Conservation (phyloP, 331 rosid species). For the Malus hybrid region DNA sequence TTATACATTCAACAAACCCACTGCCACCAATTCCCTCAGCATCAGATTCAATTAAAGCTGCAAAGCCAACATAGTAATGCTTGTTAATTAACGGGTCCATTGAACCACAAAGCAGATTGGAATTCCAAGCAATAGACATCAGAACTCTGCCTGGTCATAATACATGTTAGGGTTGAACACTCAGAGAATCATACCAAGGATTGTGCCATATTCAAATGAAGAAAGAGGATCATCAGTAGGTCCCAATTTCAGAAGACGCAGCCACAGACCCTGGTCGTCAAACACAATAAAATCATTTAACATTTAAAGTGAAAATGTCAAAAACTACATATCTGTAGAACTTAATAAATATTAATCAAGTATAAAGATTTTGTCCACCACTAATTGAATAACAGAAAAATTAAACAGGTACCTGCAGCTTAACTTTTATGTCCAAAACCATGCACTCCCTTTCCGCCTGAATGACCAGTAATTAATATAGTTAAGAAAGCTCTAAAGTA, state of each 20-base stretch:
- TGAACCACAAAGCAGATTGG: conserved; percentile 14
- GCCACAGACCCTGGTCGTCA: conserved; percentile 78
- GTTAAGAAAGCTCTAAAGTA: conserved; percentile 1
- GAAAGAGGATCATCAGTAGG: conserved; percentile 98
- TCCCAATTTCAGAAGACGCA: conserved; percentile 92
- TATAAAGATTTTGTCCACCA: neutral
- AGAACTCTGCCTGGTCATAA: conserved; percentile 8
- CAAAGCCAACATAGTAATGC: conserved; percentile 29
- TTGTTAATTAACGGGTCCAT: conserved; percentile 14
- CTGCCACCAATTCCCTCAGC: conserved; percentile 99
- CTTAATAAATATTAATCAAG: neutral
- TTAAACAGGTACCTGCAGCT: conserved; percentile 71
- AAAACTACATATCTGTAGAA: neutral
- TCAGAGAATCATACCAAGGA: conserved; percentile 55
- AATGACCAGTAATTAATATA: conserved; percentile 12
- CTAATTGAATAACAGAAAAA: neutral
- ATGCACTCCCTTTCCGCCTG: conserved; percentile 98
- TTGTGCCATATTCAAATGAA: conserved; percentile 98
- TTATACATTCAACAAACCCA: conserved; percentile 94
- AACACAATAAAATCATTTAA: conserved; percentile 16
- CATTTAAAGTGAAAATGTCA: neutral
- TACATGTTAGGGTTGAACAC: conserved; percentile 21
- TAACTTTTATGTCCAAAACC: conserved; percentile 97
- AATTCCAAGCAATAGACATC: conserved; percentile 11
- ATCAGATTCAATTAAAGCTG: conserved; percentile 98